Base-by-base conservation (phyloP, 805 yeast species). In the Sugiyamaella americana region DNA sequence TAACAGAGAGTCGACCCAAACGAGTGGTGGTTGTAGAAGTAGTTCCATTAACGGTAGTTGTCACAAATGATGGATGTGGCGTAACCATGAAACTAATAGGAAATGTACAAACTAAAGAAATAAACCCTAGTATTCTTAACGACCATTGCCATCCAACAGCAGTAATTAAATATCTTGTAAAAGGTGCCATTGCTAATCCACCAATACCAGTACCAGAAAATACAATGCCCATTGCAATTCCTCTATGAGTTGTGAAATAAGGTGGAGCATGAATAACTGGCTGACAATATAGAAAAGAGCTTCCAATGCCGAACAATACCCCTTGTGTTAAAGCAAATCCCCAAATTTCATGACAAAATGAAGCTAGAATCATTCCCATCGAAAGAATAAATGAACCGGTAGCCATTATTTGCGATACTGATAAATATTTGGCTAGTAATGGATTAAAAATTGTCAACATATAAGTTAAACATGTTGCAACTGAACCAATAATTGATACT, bases 191-290 rank as follows among this genome's bases (percentile, higher is more conserved):
- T 2, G 45, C 53, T 22, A 56, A 32, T 2, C 59, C 60, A 2
- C 58, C 60, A 3, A 55, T 40, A 19, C 58, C 60, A 16, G 60
- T 57, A 4, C 60, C 60, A 3, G 58, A 23, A 30, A 50, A 50
- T 3, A 55, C 46, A 10, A 56, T 40, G 2, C 60, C 60, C 50
- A 56, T 53, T 16, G 60, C 60, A 6, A 56, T 47, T 3, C 60
- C 60, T 37, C 60, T 38, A 23, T 45, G 57, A 26, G 40, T 41
- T 8, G 45, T 34, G 37, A 53, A 56, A 40, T 54, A 56, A 2
- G 52, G 55, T 3, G 59, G 55, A 4, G 50, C 59, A 39, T 51
- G 49, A 1, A 52, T 50, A 24, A 55, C 57, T 1, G 55, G 52
- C 5, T 58, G 58, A 6, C 52, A 16, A 39, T 52, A 54, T 13